These are phyloP conservation scores for Mortierella sp. DNA, from an alignment of 371 early-diverging fungal species.

Conservation along the genomic window DNA sequence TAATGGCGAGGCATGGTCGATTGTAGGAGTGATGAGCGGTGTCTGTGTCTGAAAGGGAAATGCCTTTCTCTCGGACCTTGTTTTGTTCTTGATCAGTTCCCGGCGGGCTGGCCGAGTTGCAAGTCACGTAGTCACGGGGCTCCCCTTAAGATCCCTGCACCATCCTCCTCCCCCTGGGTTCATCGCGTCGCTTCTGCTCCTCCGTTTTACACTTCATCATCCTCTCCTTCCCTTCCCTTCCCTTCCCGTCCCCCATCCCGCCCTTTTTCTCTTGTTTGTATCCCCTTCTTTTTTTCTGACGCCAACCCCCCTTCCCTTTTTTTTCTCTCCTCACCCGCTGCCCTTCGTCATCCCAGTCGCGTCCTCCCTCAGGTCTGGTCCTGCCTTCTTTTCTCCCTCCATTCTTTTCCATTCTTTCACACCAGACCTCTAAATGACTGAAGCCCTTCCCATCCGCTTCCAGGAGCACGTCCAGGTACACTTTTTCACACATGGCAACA, in stretches of 20 bases:
- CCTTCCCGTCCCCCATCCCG: neutral
- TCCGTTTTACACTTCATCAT: constrained; percentile 1
- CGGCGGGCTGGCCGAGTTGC: neutral
- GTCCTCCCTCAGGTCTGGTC: constrained; percentile 2
- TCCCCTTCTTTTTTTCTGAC: neutral
- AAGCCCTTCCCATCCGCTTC: constrained; percentile 85
- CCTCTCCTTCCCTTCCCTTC: neutral
- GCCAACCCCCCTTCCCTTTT: neutral
- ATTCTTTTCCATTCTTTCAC: neutral
- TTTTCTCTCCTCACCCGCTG: neutral
- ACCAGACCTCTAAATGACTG: constrained; percentile 66
- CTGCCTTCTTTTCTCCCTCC: constrained; percentile 4
- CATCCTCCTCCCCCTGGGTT: neutral
- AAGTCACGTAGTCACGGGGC: constrained; percentile 10
- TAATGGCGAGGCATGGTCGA: constrained; percentile 82
- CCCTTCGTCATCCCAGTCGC: neutral
- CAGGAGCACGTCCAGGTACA: constrained; percentile 97
- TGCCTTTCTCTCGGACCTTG: neutral
- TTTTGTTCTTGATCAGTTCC: constrained; percentile 8
- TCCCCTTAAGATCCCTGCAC: neutral
- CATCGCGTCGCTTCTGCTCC: constrained; percentile 1
- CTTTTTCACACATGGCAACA: neutral
- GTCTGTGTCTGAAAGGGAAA: neutral
- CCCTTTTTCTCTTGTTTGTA: constrained; percentile 3
- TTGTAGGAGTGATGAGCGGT: constrained; percentile 5